Conservation (phyloP, 2,329 filamentous ascomycete genomes). For the Byssochlamys sp. region DNA sequence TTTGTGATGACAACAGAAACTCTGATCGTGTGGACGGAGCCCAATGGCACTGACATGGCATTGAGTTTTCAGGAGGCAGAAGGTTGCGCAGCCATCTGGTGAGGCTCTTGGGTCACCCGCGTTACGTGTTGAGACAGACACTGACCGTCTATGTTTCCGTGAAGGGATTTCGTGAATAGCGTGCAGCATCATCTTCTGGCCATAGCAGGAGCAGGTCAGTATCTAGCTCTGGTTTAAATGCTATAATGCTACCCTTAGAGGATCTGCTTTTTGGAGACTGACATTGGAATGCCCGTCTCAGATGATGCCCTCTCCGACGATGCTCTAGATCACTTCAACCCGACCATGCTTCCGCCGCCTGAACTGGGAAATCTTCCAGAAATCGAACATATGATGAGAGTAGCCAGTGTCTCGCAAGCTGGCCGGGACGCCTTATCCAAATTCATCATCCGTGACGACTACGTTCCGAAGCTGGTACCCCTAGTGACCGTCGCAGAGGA, state of each 20-base stretch:
- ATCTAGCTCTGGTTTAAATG: constrained; percentile 3
- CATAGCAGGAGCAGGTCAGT: constrained; percentile 53
- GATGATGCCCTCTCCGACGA: constrained; percentile 89
- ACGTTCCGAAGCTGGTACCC: constrained; percentile 76
- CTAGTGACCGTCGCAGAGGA: constrained; percentile 84
- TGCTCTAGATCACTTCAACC: constrained; percentile 60
- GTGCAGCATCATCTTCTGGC: constrained; percentile 67
- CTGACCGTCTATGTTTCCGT: constrained; percentile 13
- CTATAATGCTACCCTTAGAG: not conserved
- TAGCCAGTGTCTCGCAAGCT: constrained; percentile 60
- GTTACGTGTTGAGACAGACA: constrained; percentile 8
- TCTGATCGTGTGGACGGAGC: constrained; percentile 94
- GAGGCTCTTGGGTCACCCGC: constrained; percentile 15
- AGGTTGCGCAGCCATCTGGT: constrained; percentile 89
- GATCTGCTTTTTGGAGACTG: not conserved
- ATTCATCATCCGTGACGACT: constrained; percentile 74
- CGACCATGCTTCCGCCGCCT: constrained; percentile 66
- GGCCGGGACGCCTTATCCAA: constrained; percentile 82
- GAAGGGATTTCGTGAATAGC: constrained; percentile 80
- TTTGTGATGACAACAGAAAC: constrained; percentile 56
- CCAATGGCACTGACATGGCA: constrained; percentile 87
- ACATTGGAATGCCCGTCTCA: constrained; percentile 19
- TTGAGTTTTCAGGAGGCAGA: constrained; percentile 96
- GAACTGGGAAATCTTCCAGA: constrained; percentile 75
- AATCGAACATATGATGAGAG: constrained; percentile 74